A percentile compares a stretch with the other conserved stretches of the same genome.
phyloP scores from a whole-genome alignment of 2,329 filamentous ascomycete genomes.

The Penicillium fuscoglaucum region DNA sequence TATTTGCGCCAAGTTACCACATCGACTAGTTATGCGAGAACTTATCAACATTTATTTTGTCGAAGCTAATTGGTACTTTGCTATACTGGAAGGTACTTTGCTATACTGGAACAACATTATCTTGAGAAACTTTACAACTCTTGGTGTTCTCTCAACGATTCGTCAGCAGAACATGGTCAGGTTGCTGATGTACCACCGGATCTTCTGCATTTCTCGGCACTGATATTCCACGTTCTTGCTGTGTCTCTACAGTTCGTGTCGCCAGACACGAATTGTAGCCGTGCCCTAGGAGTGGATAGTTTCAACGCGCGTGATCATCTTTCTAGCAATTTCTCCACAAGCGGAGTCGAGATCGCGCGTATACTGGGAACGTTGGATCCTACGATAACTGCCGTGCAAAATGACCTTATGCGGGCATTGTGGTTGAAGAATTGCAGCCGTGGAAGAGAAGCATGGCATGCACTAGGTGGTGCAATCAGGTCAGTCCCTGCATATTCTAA shows the following conservation, averaged over 20 bases:
- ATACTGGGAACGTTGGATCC: neutral
- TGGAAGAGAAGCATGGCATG: neutral
- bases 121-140: neutral
- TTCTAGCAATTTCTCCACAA: neutral
- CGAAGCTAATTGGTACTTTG: neutral
- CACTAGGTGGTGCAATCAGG: neutral
- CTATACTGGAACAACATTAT: neutral
- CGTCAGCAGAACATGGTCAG: neutral
- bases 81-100: neutral
- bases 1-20: neutral
- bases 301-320: neutral
- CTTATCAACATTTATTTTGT: neutral
- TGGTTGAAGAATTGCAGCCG: neutral
- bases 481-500: neutral
- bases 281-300: neutral
- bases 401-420: neutral
- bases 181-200: neutral
- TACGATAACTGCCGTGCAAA: neutral
- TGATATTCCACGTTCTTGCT: neutral
- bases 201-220: neutral
- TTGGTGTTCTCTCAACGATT: neutral
- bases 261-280: neutral
- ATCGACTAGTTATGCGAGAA: neutral
- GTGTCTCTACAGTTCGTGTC: neutral
- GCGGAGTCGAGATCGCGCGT: neutral